Evolutionary conservation across 2,329 filamentous ascomycete species (phyloP), one percentile per base, ranked within the genome.

Genomic region (Cadophora malorum): DNA sequence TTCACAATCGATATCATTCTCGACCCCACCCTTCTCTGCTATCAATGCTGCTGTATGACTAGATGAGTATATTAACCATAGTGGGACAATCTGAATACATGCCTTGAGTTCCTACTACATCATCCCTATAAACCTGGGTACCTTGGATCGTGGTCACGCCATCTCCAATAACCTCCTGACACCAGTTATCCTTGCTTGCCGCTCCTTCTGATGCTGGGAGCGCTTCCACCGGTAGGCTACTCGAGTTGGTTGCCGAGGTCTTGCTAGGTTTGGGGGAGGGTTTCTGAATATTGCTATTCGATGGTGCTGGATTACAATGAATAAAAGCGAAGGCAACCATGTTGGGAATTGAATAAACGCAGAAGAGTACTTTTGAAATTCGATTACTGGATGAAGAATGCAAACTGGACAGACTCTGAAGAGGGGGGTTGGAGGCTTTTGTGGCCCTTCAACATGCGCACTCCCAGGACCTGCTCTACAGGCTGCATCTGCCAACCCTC

Each of bases 1-100:
- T 56, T 56, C 28, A 33, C n/a, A n/a, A 56, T 56, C 53, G 31
- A 56, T 56, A 33, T 56, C 53, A 35, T 56, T 56, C 14, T 56
- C 53, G 31, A 56, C 35, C 53, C 53, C 53, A 33, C 16, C 28
- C 31, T 19, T 56, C 53, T 35, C 28, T 56, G 23, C 16, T 56
- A 56, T 56, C 53, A 21, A 56, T 28, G 53, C 53, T 56, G 28
- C 19, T 56, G 25, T 56, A 56, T 35, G 21, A 31, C 35, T 31
- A 56, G 53, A 56, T 21, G 31, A 56, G 53, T 56, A 35, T 35
- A 16, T 28, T 21, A 56, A 12, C 7, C 14, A 35, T 56, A n/a
- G 19, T 56, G 14, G 53, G 53, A 56, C 53, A n/a, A n/a, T 56
- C 31, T 56, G 53, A 56, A 56, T 19, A 56, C 19, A 56, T 47